These are phyloP conservation scores for Prunus padus DNA, from an alignment of 306 rosid species.

Conservation along the genomic window DNA sequence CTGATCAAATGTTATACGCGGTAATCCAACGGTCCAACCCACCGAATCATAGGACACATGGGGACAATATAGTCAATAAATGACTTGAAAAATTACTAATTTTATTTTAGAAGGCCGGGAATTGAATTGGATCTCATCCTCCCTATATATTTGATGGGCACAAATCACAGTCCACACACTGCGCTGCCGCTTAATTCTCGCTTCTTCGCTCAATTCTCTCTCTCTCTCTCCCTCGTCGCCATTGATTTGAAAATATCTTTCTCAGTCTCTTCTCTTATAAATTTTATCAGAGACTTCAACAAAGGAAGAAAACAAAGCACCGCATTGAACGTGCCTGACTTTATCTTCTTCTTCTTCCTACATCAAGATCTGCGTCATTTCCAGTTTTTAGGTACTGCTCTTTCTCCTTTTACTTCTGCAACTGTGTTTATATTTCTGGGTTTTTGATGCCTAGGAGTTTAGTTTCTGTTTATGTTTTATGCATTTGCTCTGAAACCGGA, in stretches of 20 bases:
- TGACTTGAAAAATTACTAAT: background rate
- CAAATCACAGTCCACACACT: background rate
- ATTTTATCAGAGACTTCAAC: background rate
- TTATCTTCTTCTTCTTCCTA: background rate
- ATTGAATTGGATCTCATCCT: background rate
- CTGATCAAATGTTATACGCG: background rate
- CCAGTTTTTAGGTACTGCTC: background rate
- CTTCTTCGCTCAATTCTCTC: conserved; percentile 14
- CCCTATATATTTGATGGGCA: background rate
- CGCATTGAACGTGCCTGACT: background rate
- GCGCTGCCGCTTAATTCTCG: conserved; percentile 19
- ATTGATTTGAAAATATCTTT: background rate
- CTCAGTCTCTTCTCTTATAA: background rate
- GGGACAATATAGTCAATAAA: background rate
- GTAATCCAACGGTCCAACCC: conserved; percentile 11
- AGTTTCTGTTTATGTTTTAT: background rate
- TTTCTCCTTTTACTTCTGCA: background rate
- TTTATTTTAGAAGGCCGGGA: background rate
- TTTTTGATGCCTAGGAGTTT: background rate
- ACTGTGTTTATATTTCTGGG: background rate
- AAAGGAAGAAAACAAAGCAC: background rate
- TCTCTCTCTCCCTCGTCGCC: background rate
- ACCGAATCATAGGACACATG: background rate
- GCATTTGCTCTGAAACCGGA: background rate
- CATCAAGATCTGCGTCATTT: background rate